Conservation (phyloP, 495 filamentous ascomycete species). For the Massariosphaeria phaeospora region DNA sequence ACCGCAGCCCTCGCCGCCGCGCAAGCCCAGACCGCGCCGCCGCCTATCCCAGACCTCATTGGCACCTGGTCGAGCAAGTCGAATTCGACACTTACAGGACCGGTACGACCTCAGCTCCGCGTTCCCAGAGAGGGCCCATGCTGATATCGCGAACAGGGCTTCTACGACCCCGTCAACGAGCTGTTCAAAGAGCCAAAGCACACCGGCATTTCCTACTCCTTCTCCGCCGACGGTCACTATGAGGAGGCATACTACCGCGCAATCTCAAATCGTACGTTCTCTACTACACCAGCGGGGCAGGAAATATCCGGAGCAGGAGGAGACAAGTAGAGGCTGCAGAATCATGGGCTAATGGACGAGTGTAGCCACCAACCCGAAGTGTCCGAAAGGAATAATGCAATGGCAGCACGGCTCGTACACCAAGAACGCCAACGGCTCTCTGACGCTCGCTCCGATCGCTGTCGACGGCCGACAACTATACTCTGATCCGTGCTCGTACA, state of each 20-base stretch:
- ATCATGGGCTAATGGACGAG: background rate
- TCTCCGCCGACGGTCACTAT: conserved; percentile 65
- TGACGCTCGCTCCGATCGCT: conserved; percentile 58
- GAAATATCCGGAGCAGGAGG: background rate
- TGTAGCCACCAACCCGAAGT: conserved; percentile 57
- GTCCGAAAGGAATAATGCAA: conserved; percentile 67
- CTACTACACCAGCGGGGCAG: background rate
- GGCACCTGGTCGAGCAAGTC: conserved; percentile 80
- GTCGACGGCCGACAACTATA: conserved; percentile 69
- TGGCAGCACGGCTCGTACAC: conserved; percentile 70
- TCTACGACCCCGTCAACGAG: conserved; percentile 69
- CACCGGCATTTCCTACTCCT: conserved; percentile 79
- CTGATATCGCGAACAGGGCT: conserved; percentile 49
- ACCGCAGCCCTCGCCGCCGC: conserved; percentile 23
- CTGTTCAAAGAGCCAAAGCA: conserved; percentile 62
- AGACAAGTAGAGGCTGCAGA: background rate
- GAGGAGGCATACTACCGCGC: conserved; percentile 73
- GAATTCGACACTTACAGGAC: conserved; percentile 64
- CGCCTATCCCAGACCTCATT: too few species aligned
- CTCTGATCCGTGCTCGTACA: conserved; percentile 59
- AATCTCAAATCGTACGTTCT: conserved; percentile 63
- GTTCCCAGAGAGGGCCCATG: conserved; percentile 7
- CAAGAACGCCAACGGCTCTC: conserved; percentile 52
- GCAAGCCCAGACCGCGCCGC: conserved; percentile 38
- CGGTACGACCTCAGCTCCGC: conserved; percentile 50